Base-by-base conservation (phyloP, 495 filamentous ascomycete species). In the Rhypophila decipiens region DNA sequence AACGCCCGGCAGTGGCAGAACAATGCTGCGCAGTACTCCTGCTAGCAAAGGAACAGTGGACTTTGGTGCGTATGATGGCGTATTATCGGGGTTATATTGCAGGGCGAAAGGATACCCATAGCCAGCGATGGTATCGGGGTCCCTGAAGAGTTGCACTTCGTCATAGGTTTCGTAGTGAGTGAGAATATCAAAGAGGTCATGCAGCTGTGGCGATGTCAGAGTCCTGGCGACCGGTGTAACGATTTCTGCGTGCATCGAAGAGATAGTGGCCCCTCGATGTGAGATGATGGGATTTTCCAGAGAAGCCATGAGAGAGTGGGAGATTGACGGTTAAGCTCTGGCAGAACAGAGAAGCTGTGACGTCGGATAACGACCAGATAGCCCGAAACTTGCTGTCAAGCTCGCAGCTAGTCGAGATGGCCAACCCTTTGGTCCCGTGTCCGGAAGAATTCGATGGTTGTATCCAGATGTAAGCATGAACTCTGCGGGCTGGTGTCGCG, bases 161-260 rank as follows among this genome's bases (percentile, higher is more conserved):
- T 61, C 49, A 50, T 83, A 85, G 5, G 77, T 77, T 54, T 83
- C 71, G 51, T 79, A 59, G 61, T 85, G 82, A 24, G 80, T 79
- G 31, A 86, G 73, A 45, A 85, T 78, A 51, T 86, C 81, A 45
- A 85, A 74, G 21, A 86, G 70, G 20, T 82, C 80, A 50, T 71
- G 69, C 24, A 76, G 58, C 50, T 85, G 82, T 24, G 56, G 42
- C 15, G 72, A 53, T n/a, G 69, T 70, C 39, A 79, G 61, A 11
- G 36, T 31, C n/a, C 40, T 39, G 44, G n/a, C n/a, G n/a, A n/a
- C n/a, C n/a, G 55, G 38, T 8, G 47, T 15, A 10, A 29, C 37
- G 20, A 42, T 23, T 3, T 34, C 48, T 24, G 42, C 31, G 13
- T n/a, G 7, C n/a, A n/a, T n/a, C n/a, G n/a, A n/a, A n/a, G n/a